Base-by-base conservation (phyloP, 2,329 filamentous ascomycete genomes). In the Paracamarosporium sp. region DNA sequence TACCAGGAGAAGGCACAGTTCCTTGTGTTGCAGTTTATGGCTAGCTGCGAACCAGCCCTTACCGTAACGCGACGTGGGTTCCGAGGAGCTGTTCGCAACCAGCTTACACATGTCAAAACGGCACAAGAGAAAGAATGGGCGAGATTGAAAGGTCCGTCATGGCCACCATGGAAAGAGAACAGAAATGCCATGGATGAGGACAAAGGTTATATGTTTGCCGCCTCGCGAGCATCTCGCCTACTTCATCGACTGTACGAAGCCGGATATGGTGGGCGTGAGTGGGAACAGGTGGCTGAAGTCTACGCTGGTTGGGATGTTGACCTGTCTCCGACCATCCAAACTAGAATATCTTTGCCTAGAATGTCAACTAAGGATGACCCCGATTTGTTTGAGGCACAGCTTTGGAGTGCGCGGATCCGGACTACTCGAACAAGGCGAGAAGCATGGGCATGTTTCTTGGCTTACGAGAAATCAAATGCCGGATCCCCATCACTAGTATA, bases 91-190 rank as follows among this genome's bases (percentile, higher is more conserved):
- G 74, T 81, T 31, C 78, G 79, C 2, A 79, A 85, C n/a, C 86
- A 88, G 64, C 73, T 88, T 12, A 81, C 83, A 5, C 85, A 85
- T 54, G 76, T 76, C 41, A 89, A 89, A 69, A 87, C 85, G 1
- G 35, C 64, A 0, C 73, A 76, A 27, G 87, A 89, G 65, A 80
- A 76, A 27, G 79, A 85, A 57, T 88, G 85, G 81, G 86, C 86
- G 2, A 75, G 79, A 43, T 75, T 88, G 20, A 87, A 89, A 75
- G 80, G 85, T 2, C 75, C 80, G 8, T 86, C 84, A 7, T 89
- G 87, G 87, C 87, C 87, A 13, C 87, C 87, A 0, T 89, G 86
- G 86, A 88, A 87, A 69, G 82, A 86, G 66, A 83, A 86, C 45
- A 84, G 80, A 52, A 82, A 85, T 15, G 86, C 85, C 1, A 84